phyloP scores from a whole-genome alignment of 1,139 yeast species.

The Blastobotrys illinoisensis region DNA sequence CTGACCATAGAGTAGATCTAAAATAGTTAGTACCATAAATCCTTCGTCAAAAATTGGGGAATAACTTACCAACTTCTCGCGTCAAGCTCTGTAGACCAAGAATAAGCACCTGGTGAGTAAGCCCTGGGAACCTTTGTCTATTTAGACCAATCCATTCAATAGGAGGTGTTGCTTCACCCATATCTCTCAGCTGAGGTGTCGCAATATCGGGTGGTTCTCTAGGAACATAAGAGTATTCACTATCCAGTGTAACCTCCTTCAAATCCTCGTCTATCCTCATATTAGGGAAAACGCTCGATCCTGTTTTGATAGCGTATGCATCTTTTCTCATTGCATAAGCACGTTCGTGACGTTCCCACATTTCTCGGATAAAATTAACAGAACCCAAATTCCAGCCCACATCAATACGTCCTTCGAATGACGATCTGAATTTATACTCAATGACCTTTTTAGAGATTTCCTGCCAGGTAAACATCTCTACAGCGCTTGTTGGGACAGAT shows the following conservation, averaged over 20 bases:
- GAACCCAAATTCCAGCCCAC: conserved; percentile 92
- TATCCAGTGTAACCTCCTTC: conserved; percentile 56
- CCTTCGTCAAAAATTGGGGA: neutral
- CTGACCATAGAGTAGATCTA: conserved; percentile 20
- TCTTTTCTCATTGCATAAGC: conserved; percentile 48
- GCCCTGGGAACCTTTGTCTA: conserved; percentile 74
- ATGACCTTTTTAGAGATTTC: conserved; percentile 42
- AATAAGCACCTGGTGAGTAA: conserved; percentile 76
- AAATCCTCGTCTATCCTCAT: conserved; percentile 31
- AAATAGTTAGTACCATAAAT: neutral
- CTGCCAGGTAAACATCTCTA: conserved; percentile 75
- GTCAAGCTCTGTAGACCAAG: conserved; percentile 68
- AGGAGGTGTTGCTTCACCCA: conserved; percentile 97
- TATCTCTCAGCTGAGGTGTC: conserved; percentile 81
- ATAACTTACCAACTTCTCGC: conserved; percentile 44
- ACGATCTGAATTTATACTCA: conserved; percentile 60
- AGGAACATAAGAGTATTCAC: conserved; percentile 56
- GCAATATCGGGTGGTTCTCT: conserved; percentile 74
- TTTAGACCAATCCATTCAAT: conserved; percentile 96
- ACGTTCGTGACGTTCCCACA: conserved; percentile 76
- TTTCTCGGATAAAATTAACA: conserved; percentile 82
- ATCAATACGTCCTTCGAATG: conserved; percentile 86
- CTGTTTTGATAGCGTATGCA: conserved; percentile 22
- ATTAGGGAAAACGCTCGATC: conserved; percentile 11
- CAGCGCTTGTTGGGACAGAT: conserved; percentile 67